Conservation (phyloP, 2,329 filamentous ascomycete genomes). For the Cladosporium phlei region DNA sequence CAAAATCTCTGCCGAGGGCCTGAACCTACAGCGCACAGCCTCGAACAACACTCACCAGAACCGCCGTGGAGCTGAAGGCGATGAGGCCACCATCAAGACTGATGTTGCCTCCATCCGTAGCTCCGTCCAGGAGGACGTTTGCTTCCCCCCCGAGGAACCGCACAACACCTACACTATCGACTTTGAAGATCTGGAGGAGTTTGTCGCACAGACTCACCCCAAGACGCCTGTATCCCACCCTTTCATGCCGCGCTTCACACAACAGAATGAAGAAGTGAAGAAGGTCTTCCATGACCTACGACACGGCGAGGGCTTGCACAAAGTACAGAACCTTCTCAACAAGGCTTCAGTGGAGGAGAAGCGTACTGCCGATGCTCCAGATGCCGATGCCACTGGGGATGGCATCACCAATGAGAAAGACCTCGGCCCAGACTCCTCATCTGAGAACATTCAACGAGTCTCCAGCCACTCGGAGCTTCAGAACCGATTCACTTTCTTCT, state of each 20-base stretch:
- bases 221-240: conserved; percentile 44
- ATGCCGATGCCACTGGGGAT: conserved; percentile 23
- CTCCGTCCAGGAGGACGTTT: conserved; percentile 80
- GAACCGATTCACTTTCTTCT: conserved; percentile 94
- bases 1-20: conserved; percentile 51
- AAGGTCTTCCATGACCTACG: conserved; percentile 61
- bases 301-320: conserved; percentile 21
- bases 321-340: too few relatives aligned
- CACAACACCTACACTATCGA: conserved; percentile 78
- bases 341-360: conserved; percentile 21
- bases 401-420: conserved; percentile 43
- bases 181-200: conserved; percentile 90
- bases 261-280: conserved; percentile 26
- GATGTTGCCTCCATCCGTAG: conserved; percentile 62
- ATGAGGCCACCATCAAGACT: conserved; percentile 52
- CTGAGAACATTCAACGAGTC: conserved; percentile 22
- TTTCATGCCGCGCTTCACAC: conserved; percentile 30
- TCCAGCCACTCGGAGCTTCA: conserved; percentile 35
- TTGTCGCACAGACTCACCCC: conserved; percentile 60
- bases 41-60: conserved; percentile 62
- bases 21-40: conserved; percentile 63
- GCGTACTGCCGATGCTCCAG: conserved; percentile 31
- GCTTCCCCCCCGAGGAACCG: conserved; percentile 77
- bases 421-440: conserved; percentile 29
- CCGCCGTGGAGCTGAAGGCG: conserved; percentile 56